Percentiles rank a stretch among this genome's conserved stretches.
These are phyloP conservation scores for Hydnomerulius pinastri DNA, from an alignment of 768 basidiomycete species.

Conservation along the genomic window DNA sequence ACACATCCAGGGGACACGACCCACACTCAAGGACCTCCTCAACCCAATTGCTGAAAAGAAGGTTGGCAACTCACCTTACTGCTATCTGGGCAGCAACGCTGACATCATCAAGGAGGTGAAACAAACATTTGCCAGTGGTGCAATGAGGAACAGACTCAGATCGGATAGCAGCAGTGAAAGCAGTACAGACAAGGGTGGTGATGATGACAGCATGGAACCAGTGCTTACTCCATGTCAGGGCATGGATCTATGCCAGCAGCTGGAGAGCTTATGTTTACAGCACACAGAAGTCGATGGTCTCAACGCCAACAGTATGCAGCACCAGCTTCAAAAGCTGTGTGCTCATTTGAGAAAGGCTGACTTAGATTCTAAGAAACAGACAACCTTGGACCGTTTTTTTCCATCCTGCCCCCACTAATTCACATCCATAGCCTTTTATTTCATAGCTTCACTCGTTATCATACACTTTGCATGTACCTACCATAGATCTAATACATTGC, in stretches of 20 bases:
- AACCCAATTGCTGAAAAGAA: not conserved
- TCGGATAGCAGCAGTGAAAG: not conserved
- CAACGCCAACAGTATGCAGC: not conserved
- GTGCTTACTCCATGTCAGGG: not conserved
- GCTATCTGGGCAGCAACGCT: not conserved
- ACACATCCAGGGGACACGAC: not conserved
- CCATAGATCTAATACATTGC: not conserved
- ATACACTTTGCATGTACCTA: not conserved
- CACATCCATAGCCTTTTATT: not conserved
- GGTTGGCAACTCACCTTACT: not conserved
- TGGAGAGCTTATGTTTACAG: not conserved
- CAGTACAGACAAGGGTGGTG: not conserved
- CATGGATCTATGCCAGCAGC: not conserved
- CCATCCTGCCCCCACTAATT: no score
- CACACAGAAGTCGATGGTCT: not conserved
- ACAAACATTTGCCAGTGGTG: no score
- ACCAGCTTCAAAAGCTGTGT: not conserved
- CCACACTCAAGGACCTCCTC: not conserved
- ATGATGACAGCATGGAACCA: not conserved
- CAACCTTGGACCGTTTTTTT: not conserved
- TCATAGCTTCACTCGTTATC: not conserved
- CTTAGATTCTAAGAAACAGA: not conserved
- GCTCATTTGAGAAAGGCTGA: not conserved
- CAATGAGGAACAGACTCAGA: no score
- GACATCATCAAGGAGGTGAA: not conserved